Evolutionary conservation across 1,139 yeast species (phyloP).

Genomic region (Kodamaea ohmeri): DNA sequence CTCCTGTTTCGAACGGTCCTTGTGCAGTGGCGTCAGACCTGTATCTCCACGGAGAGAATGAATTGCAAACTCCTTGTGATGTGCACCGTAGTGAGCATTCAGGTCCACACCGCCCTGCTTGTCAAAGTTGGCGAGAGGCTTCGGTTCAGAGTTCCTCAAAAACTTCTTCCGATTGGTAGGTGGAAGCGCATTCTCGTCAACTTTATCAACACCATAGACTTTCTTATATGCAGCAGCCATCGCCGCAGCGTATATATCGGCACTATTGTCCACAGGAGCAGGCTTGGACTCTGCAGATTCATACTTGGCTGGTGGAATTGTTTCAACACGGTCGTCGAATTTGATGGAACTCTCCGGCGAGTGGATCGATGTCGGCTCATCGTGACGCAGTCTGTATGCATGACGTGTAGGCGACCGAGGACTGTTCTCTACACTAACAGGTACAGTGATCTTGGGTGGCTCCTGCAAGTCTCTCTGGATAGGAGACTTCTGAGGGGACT

Average conservation of each 20-base stretch:
- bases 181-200: background rate
- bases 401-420: slow-evolving; percentile 7
- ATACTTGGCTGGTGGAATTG: slow-evolving; percentile 28
- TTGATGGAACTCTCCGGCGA: slow-evolving; percentile 33
- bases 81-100: slow-evolving; percentile 36
- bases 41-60: slow-evolving; percentile 36
- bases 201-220: slow-evolving; percentile 31
- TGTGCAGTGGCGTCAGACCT: slow-evolving; percentile 19
- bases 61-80: slow-evolving; percentile 36
- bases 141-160: slow-evolving; percentile 3
- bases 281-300: slow-evolving; percentile 1
- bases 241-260: slow-evolving; percentile 35
- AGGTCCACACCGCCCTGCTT: slow-evolving; percentile 26
- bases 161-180: background rate
- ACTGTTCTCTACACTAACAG: background rate
- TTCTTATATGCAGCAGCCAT: slow-evolving; percentile 41
- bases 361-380: slow-evolving; percentile 9
- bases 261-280: slow-evolving; percentile 5
- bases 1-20: slow-evolving; percentile 37
- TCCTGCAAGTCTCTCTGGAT: slow-evolving; percentile 1
- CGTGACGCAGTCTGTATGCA: slow-evolving; percentile 1
- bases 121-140: slow-evolving; percentile 7
- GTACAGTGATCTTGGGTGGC: slow-evolving; percentile 2
- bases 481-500: background rate
- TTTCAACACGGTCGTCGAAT: slow-evolving; percentile 40